Evolutionary conservation across 164 flowering plant genomes (phyloP), one percentile per base, ranked within the genome.

Genomic region (Cinnamomum chago): DNA sequence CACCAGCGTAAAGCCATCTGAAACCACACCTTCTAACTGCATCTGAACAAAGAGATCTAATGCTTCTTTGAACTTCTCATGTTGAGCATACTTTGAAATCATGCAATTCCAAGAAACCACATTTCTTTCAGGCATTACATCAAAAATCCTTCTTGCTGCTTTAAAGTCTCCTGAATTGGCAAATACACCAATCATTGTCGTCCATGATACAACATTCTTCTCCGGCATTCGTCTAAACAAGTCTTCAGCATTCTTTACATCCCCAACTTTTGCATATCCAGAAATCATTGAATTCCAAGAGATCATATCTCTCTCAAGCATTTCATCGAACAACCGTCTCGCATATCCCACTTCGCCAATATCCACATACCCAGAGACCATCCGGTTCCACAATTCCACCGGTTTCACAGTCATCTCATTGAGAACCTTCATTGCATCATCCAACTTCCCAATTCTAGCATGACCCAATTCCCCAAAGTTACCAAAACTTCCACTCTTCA

Each of bases 91-190:
- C 68, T 80, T 65, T 11, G 85, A 79, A 64, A 85, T 83, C 83
- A 86, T 81, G 11, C 81, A 79, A 75, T 81, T 85, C 88, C 90
- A 87, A 33, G 90, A 80, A 80, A 87, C 77, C 70, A 78, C 82
- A 72, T 87, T 85, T 70, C 76, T 87, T 28, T 72, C 51, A 6
- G 74, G 80, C 74, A 70, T 73, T 27, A 52, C 35, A 40, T 70
- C 75, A 51, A 83, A 85, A 47, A 76, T 62, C 30, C 20, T 74
- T 72, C 82, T 79, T 0, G 87, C 81, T 24, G 67, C 71, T 72
- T 76, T 67, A 71, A 83, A 67, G 50, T 79, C 65, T 20, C 82
- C 84, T 20, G 83, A 77, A 70, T 78, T 79, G 13, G 76, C 75
- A 66, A 79, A 73, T 67, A 76, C 84, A 68, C 78, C 74, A 3